Evolutionary conservation across 495 filamentous ascomycete species (phyloP), one percentile per base, ranked within the genome.

Genomic region (Neurospora sp.): DNA sequence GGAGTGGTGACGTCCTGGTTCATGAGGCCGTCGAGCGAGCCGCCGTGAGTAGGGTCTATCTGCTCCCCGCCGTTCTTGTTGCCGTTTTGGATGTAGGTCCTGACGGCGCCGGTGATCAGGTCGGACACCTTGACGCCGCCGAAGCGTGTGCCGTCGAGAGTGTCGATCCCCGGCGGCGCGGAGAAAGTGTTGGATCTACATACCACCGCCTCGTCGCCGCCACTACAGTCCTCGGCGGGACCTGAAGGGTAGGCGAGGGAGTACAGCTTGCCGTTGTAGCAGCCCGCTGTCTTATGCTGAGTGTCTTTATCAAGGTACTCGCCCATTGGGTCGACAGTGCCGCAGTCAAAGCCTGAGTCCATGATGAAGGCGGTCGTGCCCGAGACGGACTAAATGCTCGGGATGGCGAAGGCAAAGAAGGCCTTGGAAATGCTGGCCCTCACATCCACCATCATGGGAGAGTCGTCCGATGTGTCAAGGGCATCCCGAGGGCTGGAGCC

Each of bases 391-490:
- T 79, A 83, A 7, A 79, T 12, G 22, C 72, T 65, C 3, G 81
- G 79, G 65, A 82, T 82, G 16, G 75, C 59, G 69, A 70, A 83
- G 39, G 71, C 79, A 73, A 74, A 82, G 68, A 81, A 77, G 37
- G 72, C 35, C 72, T 78, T 82, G 39, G 14, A 11, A 59, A 76
- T 44, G 69, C 46, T 70, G 65, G 48, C 38, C 35, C 61, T 41
- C 11, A 76, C 31, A 9, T 48, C 31, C 22, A 35, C 11, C 12
- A 42, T 44, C 38, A 37, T 38, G 35, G 53, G 44, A 27, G 16
- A 59, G 59, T 71, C 9, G n/a, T 5, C 0, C 20, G 59, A 8
- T 68, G 3, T 8, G 5, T 68, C n/a, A 22, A 7, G 69, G 10
- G 0, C 9, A 35, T 6, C 35, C 35, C 35, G 0, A 39, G 6